Evolutionary conservation across 1,284 basidiomycete genomes (phyloP), one percentile per base, ranked within the genome.

Genomic region (Ceratobasidium sp.): DNA sequence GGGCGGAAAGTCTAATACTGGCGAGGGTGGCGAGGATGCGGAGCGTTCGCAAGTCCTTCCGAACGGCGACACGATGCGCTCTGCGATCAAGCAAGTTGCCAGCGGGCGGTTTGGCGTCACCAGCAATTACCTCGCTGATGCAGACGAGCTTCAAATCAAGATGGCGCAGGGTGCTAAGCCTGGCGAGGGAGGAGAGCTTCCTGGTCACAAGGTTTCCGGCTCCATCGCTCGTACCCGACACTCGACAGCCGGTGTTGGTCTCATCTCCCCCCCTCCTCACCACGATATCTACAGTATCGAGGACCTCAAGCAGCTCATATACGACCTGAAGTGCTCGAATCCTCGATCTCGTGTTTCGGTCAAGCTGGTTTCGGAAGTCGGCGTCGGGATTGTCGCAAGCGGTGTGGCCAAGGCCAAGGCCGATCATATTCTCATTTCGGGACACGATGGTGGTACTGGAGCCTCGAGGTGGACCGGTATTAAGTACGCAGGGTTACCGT

Each of bases 111-210:
- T 96, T 81, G 95, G 95, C 78, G 96, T 98, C 60, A 98, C 96
- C 7, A 92, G 95, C 65, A 97, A 98, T 84, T 98, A 98, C 82
- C 89, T 98, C 63, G 93, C 96, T 75, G 96, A 98, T 81, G 92
- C 96, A 9, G 94, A 98, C 81, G 96, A 98, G 82, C 88, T 98
- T 7, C 96, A 98, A 84, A 98, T 98, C 82, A 98, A 98, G 86
- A 98, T 98, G 96, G 96, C 96, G 11, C 96, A 98, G 83, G 96
- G 96, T 65, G 96, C 96, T 29, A 98, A 98, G 85, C 96, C 96
- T 24, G 96, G 96, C 48, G 96, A 98, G 84, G 96, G 96, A 79
- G 96, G 96, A 82, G 96, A 98, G 84, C 88, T 98, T 76, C 96
- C 96, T 1, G 96, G 96, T 54, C 95, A 98, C 86, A 98, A 98